Evolutionary conservation across 2,329 filamentous ascomycete species (phyloP).

Genomic region (Botrytis sinoallii): DNA sequence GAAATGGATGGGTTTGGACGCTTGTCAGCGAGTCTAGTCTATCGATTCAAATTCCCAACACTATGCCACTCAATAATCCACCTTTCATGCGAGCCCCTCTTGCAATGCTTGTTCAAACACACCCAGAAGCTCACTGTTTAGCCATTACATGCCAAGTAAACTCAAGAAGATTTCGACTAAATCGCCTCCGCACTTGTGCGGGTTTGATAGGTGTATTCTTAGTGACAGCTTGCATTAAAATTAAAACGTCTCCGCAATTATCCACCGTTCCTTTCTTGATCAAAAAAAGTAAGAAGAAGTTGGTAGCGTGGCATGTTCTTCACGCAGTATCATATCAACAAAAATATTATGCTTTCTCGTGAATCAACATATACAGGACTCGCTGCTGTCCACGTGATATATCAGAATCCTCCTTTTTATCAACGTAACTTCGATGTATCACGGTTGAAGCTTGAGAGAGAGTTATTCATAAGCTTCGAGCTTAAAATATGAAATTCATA

Average conservation of each 20-base stretch:
- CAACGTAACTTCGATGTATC: fast-evolving
- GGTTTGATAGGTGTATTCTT: not conserved
- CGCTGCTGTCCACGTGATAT: not conserved
- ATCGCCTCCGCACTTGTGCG: not conserved
- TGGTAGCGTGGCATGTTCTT: not conserved
- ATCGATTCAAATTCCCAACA: not conserved
- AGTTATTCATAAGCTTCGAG: not conserved
- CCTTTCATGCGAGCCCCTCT: not conserved
- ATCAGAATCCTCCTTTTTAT: too few species aligned
- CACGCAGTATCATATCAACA: too few species aligned
- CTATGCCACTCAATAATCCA: not conserved
- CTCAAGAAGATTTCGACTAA: not conserved
- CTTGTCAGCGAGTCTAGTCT: not conserved
- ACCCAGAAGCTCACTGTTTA: not conserved
- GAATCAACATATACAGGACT: not conserved
- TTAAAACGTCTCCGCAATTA: not conserved
- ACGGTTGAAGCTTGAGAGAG: not conserved
- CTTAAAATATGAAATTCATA: too few species aligned
- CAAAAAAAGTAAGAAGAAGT: not conserved
- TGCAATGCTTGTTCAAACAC: not conserved
- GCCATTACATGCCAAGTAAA: not conserved
- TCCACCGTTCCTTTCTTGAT: not conserved
- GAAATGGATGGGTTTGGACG: not conserved
- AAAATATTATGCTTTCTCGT: too few species aligned
- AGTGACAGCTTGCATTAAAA: not conserved